These are phyloP conservation scores for Aspergillus eucalypticola DNA, from an alignment of 2,329 filamentous ascomycete genomes.

Conservation along the genomic window DNA sequence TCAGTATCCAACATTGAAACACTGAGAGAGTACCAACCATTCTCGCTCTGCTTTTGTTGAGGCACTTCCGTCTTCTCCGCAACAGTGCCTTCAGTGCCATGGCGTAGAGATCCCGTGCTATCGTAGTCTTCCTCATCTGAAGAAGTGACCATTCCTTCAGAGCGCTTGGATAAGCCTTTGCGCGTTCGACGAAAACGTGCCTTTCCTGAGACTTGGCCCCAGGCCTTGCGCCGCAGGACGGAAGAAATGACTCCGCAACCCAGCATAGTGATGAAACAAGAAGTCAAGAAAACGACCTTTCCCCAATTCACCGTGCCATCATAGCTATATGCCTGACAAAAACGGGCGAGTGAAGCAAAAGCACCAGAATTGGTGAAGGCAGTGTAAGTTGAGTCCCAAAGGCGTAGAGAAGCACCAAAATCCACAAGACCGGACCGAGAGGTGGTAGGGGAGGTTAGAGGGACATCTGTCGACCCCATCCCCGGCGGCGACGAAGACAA, in stretches of 20 bases:
- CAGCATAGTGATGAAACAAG: constrained; percentile 38
- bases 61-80: constrained; percentile 24
- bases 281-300: constrained; percentile 33
- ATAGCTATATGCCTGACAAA: constrained; percentile 22
- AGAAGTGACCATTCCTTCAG: constrained; percentile 33
- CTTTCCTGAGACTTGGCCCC: constrained; percentile 16
- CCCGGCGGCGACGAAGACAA: constrained; percentile 6
- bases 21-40: constrained; percentile 28
- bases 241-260: constrained; percentile 38
- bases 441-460: constrained; percentile 6
- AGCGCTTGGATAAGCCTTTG: constrained; percentile 27
- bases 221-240: constrained; percentile 26
- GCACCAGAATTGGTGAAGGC: constrained; percentile 21
- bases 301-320: constrained; percentile 34
- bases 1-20: constrained; percentile 15
- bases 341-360: constrained; percentile 21
- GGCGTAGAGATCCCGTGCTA: constrained; percentile 34
- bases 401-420: constrained; percentile 15
- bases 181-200: constrained; percentile 24
- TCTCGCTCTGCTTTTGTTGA: constrained; percentile 29
- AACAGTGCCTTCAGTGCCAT: constrained; percentile 26
- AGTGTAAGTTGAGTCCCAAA: constrained; percentile 24
- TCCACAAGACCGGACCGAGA: constrained; percentile 11
- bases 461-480: constrained; percentile 19
- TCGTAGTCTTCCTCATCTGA: constrained; percentile 41